Conservation (phyloP, 176 grass and related monocot species). For the Areca catechu region DNA sequence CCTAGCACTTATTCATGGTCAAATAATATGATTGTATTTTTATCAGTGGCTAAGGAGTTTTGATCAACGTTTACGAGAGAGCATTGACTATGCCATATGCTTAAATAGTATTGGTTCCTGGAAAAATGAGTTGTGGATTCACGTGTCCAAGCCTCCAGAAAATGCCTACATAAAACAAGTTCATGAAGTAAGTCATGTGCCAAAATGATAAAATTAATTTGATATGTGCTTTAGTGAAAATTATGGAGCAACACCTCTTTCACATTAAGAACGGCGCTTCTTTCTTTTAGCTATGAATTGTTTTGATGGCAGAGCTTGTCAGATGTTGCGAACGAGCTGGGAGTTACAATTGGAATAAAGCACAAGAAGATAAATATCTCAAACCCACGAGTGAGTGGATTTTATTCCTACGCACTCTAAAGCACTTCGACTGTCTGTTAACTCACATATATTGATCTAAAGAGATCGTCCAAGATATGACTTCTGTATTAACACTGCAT, state of each 20-base stretch:
- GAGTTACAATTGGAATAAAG: slow-evolving; percentile 75
- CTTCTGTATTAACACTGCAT: too few relatives aligned
- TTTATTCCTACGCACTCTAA: slow-evolving; percentile 10
- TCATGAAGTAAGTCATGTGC: slow-evolving; percentile 53
- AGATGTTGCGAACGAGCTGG: slow-evolving; percentile 71
- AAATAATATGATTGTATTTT: not conserved
- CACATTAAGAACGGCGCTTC: too few relatives aligned
- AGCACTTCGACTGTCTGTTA: too few relatives aligned
- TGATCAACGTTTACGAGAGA: slow-evolving; percentile 84
- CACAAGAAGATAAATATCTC: slow-evolving; percentile 99
- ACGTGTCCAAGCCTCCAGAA: slow-evolving; percentile 96
- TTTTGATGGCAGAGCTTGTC: slow-evolving; percentile 59
- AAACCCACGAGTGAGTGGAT: slow-evolving; percentile 63
- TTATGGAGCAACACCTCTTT: too few relatives aligned
- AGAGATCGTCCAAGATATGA: too few relatives aligned
- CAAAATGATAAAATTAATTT: not conserved
- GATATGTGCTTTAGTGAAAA: too few relatives aligned
- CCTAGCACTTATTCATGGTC: too few relatives aligned
- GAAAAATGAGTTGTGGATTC: slow-evolving; percentile 83
- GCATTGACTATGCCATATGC: slow-evolving; percentile 96
- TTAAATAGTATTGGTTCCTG: slow-evolving; percentile 93
- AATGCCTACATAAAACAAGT: slow-evolving; percentile 94
- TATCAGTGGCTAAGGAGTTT: slow-evolving; percentile 96
- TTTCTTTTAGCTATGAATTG: slow-evolving; percentile 7
- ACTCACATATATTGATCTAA: too few relatives aligned